Percentiles rank a stretch among this genome's conserved stretches.
These are phyloP conservation scores for Sphaceloma murrayae DNA, from an alignment of 2,329 filamentous ascomycete species.

Conservation along the genomic window DNA sequence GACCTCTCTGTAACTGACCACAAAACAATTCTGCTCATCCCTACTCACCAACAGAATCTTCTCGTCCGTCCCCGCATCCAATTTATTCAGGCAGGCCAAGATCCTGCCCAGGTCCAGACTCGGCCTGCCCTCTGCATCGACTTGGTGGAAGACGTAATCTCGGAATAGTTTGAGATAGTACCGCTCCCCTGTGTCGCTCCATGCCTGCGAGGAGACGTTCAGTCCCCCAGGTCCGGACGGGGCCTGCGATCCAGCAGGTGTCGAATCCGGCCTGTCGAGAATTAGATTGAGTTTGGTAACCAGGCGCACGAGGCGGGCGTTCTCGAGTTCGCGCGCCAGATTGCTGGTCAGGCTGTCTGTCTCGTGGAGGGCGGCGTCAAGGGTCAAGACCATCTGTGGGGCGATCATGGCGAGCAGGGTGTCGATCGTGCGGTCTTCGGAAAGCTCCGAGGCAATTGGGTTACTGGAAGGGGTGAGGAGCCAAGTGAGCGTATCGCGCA, in stretches of 20 bases:
- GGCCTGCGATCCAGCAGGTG: slow-evolving; percentile 51
- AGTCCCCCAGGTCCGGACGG: slow-evolving; percentile 22
- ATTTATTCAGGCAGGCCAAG: slow-evolving; percentile 74
- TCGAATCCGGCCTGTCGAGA: slow-evolving; percentile 77
- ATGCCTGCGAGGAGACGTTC: slow-evolving; percentile 36
- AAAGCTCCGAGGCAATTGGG: slow-evolving; percentile 6
- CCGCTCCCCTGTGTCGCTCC: slow-evolving; percentile 87
- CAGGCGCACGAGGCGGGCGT: slow-evolving; percentile 72
- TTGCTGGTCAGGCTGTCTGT: slow-evolving; percentile 65
- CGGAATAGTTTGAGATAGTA: slow-evolving; percentile 92
- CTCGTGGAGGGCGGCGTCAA: slow-evolving; percentile 70
- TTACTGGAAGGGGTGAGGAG: slow-evolving; percentile 54
- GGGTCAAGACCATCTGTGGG: slow-evolving; percentile 61
- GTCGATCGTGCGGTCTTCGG: slow-evolving; percentile 60
- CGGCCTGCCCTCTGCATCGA: slow-evolving; percentile 73
- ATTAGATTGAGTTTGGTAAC: slow-evolving; percentile 76
- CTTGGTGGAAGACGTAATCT: slow-evolving; percentile 95
- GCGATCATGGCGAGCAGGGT: slow-evolving; percentile 71
- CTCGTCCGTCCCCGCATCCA: slow-evolving; percentile 84
- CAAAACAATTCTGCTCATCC: slow-evolving; percentile 80
- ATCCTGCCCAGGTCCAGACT: slow-evolving; percentile 84
- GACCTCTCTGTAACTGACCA: slow-evolving; percentile 84
- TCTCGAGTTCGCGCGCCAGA: slow-evolving; percentile 75
- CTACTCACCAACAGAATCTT: slow-evolving; percentile 75
- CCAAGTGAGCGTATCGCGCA: slow-evolving; percentile 74